Percentiles rank a stretch among this genome's conserved stretches.
These are phyloP conservation scores for Limnomonas spitsbergensis DNA, from an alignment of 139 green algal species.

Conservation along the genomic window DNA sequence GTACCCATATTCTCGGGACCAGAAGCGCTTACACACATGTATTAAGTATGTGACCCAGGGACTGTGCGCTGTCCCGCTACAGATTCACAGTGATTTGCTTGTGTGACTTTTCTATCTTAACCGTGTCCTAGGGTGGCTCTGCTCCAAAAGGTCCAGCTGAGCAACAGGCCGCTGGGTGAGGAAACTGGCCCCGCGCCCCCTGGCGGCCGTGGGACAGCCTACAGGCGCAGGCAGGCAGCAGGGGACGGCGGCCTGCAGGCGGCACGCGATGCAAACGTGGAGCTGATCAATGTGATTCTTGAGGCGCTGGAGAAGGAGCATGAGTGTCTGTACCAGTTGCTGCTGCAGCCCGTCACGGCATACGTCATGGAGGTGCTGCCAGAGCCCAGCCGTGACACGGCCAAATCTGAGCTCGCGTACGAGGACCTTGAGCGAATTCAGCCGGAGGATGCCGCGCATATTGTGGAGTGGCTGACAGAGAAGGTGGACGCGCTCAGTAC, in stretches of 20 bases:
- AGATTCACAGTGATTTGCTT: no score
- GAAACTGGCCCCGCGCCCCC: no score
- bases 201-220: background rate
- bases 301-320: slow-evolving; percentile 74
- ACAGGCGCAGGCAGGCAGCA: slow-evolving; percentile 17
- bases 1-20: no score
- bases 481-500: slow-evolving; percentile 76
- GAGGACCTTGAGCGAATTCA: slow-evolving; percentile 78
- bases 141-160: slow-evolving; percentile 47
- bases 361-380: slow-evolving; percentile 69
- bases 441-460: slow-evolving; percentile 39
- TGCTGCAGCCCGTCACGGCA: slow-evolving; percentile 50
- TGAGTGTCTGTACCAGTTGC: slow-evolving; percentile 64
- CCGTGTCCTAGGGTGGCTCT: slow-evolving; percentile 39
- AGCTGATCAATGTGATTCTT: slow-evolving; percentile 70
- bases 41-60: no score
- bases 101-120: no score
- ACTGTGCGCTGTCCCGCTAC: no score
- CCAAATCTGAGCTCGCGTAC: slow-evolving; percentile 61
- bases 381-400: slow-evolving; percentile 50
- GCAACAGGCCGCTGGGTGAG: no score
- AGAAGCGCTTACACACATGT: no score
- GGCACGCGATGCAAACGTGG: slow-evolving; percentile 66
- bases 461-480: slow-evolving; percentile 80
- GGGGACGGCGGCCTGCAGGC: background rate